Evolutionary conservation across 352 stramenopile genomes (phyloP), one percentile per base, ranked within the genome.

Genomic region (Globisporangium megalacanthum): DNA sequence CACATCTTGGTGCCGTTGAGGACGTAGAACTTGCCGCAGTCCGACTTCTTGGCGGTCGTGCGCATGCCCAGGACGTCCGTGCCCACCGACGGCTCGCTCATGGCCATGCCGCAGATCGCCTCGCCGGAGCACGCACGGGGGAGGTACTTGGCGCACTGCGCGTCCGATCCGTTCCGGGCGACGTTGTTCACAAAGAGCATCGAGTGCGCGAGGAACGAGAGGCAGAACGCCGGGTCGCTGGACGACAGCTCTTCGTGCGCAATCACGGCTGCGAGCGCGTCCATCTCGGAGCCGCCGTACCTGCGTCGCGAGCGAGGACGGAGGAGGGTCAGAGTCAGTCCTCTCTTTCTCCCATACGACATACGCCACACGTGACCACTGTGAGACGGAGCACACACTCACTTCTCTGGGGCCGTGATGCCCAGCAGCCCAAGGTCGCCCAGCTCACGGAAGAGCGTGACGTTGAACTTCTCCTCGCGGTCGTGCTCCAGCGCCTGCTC

Each of bases 101-200:
- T 99, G 53, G 91, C 95, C 96, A 99, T 99, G 36, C 97, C 97
- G 56, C 97, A 97, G 67, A 99, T 98, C 58, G 90, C 91, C 11
- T 76, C 80, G 35, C 97, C 97, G 3, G 86, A 88, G 66, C 96
- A 99, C 48, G 94, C 82, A 20, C 71, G 74, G 36, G 96, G 96
- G 0, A 99, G 73, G 70, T 89, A 94, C 70, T 91, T 89, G 31
- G 70, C 54, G 56, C 82, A 96, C 72, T 97, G 92, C 25, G 69
- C 86, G 11, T 96, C 71, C 45, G 69, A 96, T 19, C 87, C 92
- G 68, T 98, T 98, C 50, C 76, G 89, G 1, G 80, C 73, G 14
- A 97, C 75, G 65, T 97, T 97, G 78, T 97, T 97, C 45, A 95
- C 88, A 50, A 97, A 97, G 19, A 97, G 72, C 87, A 97, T 96